Evolutionary conservation across 805 yeast species (phyloP), one percentile per base, ranked within the genome.

Genomic region (Blastobotrys peoriensis): DNA sequence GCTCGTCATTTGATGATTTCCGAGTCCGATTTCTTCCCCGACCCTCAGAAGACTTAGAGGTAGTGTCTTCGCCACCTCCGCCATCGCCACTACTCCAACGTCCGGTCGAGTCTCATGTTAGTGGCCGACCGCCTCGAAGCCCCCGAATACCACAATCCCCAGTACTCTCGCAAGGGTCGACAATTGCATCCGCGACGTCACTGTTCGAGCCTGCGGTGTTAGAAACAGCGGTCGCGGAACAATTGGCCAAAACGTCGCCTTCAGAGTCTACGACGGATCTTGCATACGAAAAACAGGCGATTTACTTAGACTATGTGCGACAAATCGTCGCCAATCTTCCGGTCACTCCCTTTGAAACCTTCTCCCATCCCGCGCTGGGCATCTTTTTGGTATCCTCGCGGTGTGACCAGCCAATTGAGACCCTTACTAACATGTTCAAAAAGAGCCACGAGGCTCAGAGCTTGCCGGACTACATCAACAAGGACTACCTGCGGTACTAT

Each of bases 361-460:
- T 88, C 61, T 81, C 84, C 52, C 96, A 89, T 59, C 97, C 97
- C 0, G 75, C 87, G 1, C 74, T 86, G 2, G 83, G 88, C 35
- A 59, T 91, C 10, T 71, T 87, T 41, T 80, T 81, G 0, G 68
- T 87, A 3, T 76, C 86, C 18, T 70, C 77, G 18, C 51, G 63
- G 10, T 85, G 81, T 25, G 79, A 75, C 9, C 62, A 65, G n/a
- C 79, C 93, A 3, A 71, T 83, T 41, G 74, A 73, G 16, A 59
- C 78, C 33, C 64, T 86, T 18, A 74, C 78, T 2, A 66, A 69
- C 25, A 54, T 65, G 38, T 82, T 75, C 63, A 75, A 72, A 51
- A 69, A 65, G 33, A 59, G 67, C 28, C 62, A 62, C 44, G 64
- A 60, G 20, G 54, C 58, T 1, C 59, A 65, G 1, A 53, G 54